Percentiles rank a stretch among this genome's conserved stretches.
Conservation (phyloP, 176 grass and related monocot genomes). For the Luzula sylvatica region DNA sequence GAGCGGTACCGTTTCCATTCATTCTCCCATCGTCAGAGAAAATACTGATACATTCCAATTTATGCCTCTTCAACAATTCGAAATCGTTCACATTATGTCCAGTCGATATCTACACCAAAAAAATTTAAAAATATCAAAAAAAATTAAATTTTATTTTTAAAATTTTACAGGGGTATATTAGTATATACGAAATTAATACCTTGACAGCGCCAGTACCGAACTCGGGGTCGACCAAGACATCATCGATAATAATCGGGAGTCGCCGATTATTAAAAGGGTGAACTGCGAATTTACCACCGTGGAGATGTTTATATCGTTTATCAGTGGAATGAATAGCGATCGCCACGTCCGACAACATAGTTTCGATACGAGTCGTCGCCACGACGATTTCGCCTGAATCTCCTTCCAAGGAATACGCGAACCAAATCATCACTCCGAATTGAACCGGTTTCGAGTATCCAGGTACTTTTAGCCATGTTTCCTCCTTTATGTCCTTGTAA, state of each 20-base stretch:
- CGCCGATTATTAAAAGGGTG: conserved; percentile 71
- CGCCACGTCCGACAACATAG: conserved; percentile 80
- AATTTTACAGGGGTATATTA: too few relatives aligned
- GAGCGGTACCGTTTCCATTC: conserved; percentile 52
- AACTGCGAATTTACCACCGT: conserved; percentile 60
- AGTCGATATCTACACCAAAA: conserved; percentile 83
- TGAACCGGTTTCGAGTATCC: conserved; percentile 48
- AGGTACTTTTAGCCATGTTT: conserved; percentile 59
- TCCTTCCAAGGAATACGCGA: conserved; percentile 82
- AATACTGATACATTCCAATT: conserved; percentile 78
- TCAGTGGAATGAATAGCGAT: conserved; percentile 82
- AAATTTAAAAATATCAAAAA: background rate
- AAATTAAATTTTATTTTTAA: background rate
- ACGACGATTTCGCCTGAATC: conserved; percentile 71
- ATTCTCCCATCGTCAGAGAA: conserved; percentile 88
- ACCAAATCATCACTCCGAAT: conserved; percentile 81
- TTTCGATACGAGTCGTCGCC: conserved; percentile 84
- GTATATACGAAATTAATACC: conserved; percentile 36
- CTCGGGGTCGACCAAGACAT: conserved; percentile 68
- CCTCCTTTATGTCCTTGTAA: conserved; percentile 66
- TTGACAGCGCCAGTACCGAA: conserved; percentile 93
- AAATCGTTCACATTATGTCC: conserved; percentile 93
- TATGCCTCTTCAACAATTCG: conserved; percentile 85
- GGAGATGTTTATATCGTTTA: conserved; percentile 64
- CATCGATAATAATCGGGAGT: conserved; percentile 76